Evolutionary conservation across 1,284 basidiomycete species (phyloP), one percentile per base, ranked within the genome.

Genomic region (Ceratobasidium sp.): DNA sequence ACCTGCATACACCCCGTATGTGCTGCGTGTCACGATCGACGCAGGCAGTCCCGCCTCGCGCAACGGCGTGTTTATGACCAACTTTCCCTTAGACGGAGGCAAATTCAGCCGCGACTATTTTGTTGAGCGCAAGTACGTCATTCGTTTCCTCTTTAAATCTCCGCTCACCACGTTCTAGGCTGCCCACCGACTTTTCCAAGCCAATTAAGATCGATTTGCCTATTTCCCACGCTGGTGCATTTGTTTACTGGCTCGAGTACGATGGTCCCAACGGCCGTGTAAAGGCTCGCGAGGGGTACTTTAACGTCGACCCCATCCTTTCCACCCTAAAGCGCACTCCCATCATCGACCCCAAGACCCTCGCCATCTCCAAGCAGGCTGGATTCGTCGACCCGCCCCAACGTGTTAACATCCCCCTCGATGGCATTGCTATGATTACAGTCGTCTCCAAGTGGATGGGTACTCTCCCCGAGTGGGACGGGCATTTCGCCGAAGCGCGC

Each of bases 371-470:
- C 65, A 81, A 87, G 14, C 47, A 73, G 27, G 51, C 69, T 33
- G 17, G 50, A 8, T 73, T 73, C 24, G 17, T 73, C 31, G 69
- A 73, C 29, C 69, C 69, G 3, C 69, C 45, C 22, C 84, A 88
- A 71, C 80, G 83, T 62, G 85, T 92, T 76, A 87, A 92, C 78
- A 84, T 98, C 11, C 91, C 95, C 1, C 86, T 98, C 36, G 93
- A 97, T 81, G 94, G 92, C 14, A 87, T 98, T 15, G 89, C 92
- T 48, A 92, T 98, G 79, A 85, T 98, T 74, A 96, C 94, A 7
- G 87, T 96, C 56, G 91, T 98, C 57, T 96, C 95, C 1, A 98
- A 98, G 83, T 98, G 97, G 97, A 97, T 98, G 94, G 97, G 96
- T 1, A 87, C 91, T 1, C 83, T 95, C 36, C 82, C 84, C 14